phyloP scores from a whole-genome alignment of 768 basidiomycete species.

The Lactarius deliciosus region DNA sequence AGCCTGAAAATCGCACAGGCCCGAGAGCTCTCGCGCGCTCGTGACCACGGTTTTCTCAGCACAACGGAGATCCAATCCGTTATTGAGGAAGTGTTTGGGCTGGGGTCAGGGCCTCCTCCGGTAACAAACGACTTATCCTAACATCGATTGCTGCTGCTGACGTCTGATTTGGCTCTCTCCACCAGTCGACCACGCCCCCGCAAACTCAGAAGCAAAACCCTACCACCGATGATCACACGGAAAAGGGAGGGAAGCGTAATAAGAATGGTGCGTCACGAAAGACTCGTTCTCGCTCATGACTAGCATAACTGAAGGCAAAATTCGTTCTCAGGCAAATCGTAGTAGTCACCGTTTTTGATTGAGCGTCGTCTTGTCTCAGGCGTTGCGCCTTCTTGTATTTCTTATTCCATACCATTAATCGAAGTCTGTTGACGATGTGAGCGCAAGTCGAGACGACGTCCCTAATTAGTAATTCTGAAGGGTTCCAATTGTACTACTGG shows the following conservation, averaged over 20 bases:
- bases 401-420: not conserved
- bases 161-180: not conserved
- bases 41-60: not conserved
- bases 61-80: not conserved
- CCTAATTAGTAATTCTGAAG: not conserved
- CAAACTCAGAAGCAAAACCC: not conserved
- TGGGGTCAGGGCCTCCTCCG: not conserved
- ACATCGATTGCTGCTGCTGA: not conserved
- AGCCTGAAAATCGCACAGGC: constrained; percentile 51
- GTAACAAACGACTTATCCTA: no score
- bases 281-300: not conserved
- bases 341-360: not conserved
- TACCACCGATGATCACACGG: not conserved
- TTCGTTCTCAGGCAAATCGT: not conserved
- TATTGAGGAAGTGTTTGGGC: not conserved
- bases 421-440: no score
- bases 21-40: constrained; percentile 43
- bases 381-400: not conserved
- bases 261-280: not conserved
- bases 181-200: not conserved
- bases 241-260: not conserved
- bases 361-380: not conserved
- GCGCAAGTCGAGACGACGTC: not conserved
- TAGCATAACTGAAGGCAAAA: not conserved
- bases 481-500: no score